Evolutionary conservation across 1,284 basidiomycete species (phyloP), one percentile per base, ranked within the genome.

Genomic region (Rhodotorula sp.): DNA sequence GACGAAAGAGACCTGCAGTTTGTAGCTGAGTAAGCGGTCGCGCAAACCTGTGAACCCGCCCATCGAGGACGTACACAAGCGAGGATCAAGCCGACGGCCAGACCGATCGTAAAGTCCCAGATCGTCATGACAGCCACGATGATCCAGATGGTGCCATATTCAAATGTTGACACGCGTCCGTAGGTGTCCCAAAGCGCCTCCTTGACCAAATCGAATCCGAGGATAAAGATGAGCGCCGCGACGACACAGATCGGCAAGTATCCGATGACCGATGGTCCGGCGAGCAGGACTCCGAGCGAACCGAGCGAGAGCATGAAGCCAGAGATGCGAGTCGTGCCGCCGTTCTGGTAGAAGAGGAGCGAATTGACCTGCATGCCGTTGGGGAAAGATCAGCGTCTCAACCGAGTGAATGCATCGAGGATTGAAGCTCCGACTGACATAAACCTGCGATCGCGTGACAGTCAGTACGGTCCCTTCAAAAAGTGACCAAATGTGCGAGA

Each of bases 121-220:
- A 80, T 79, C 79, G 91, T 93, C 95, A 97, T 98, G 70, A 89
- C 90, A 53, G 95, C 84, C 83, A 81, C 72, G 69, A 83, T 83
- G 45, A 82, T 82, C 82, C 83, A 83, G 68, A 86, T 86, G 17
- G 84, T 86, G 46, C 83, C 74, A 70, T 81, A 85, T 82, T 83
- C 83, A 72, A 80, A 89, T 84, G 60, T 60, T 8, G 72, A 68
- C 17, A 94, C 93, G 26, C 94, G 87, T 79, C 93, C 87, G 58
- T 92, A 84, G 6, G 95, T 96, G 81, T 99, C 95, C 93, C 94
- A 98, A 6, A 98, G 81, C 0, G 95, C 94, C 79, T 96, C 95
- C 78, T 95, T 95, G 45, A 92, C 87, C 44, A 99, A 86, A 77
- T 99, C 95, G 70, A 98, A 87, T 0, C 95, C 95, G 33, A 99